Evolutionary conservation across 352 stramenopile species (phyloP), one percentile per base, ranked within the genome.

Genomic region (Globisporangium canariense): DNA sequence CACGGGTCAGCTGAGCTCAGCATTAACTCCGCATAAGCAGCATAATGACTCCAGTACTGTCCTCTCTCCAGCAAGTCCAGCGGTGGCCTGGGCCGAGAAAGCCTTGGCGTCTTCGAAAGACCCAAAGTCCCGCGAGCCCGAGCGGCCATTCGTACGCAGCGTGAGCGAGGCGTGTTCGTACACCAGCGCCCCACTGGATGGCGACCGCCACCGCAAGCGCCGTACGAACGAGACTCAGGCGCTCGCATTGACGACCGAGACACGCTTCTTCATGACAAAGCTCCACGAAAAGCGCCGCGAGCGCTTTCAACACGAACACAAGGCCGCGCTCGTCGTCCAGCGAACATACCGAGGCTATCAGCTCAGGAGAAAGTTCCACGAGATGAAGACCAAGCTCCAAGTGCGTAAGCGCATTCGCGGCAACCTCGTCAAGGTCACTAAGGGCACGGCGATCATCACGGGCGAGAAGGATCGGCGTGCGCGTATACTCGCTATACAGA

Each of bases 391-490:
- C 25, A 86, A 79, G 56, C 70, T 91, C 28, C 52, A 80, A 16
- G 66, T 91, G 13, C 83, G 83, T 32, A 91, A 90, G 64, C 74
- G 79, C 14, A 87, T 91, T 14, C 80, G 79, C 25, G 62, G 66
- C 5, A 89, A 68, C 52, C 70, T 91, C 45, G 64, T 86, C 40
- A 77, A 83, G 34, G 80, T 91, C 34, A 86, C 79, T 3, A 80
- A 77, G 32, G 83, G 80, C 18, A 90, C 83, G 0, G 79, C 78
- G 4, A 80, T 91, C 38, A 80, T 91, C 10, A 61, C 81, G 0
- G 79, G 78, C 20, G 78, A 91, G 54, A 86, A 84, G 46, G 80
- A 90, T 14, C 70, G 80, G 10, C 69, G 70, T 0, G 58, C 71
- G 4, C 67, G 73, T 0, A 18, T 78, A 22, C 52, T 72, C 2